These are phyloP conservation scores for Irpex sp. DNA, from an alignment of 1,284 basidiomycete species.

Conservation along the genomic window DNA sequence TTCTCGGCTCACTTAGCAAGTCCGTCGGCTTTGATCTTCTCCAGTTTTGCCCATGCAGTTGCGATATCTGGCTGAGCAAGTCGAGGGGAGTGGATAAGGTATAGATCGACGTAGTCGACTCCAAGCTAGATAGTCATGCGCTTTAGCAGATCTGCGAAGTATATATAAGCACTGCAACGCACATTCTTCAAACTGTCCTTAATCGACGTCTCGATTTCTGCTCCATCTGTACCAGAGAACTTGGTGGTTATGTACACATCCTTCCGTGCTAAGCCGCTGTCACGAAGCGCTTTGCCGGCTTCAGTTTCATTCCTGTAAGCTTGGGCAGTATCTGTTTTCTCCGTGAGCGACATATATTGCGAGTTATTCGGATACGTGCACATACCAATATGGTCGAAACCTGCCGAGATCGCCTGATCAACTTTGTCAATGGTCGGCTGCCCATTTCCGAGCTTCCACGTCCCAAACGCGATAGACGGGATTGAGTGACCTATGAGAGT, in stretches of 20 bases:
- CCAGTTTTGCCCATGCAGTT: constrained; percentile 63
- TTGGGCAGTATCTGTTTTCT: constrained; percentile 27
- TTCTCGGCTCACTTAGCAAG: constrained; percentile 44
- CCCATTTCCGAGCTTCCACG: constrained; percentile 44
- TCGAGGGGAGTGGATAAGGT: constrained; percentile 60
- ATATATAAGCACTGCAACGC: constrained; percentile 3
- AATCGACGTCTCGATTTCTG: constrained; percentile 29
- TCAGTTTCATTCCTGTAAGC: constrained; percentile 38
- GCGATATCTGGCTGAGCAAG: constrained; percentile 44
- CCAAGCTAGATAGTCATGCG: constrained; percentile 44
- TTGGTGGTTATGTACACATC: constrained; percentile 45
- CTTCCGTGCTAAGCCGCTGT: constrained; percentile 31
- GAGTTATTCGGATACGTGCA: neutral
- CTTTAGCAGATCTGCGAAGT: neutral
- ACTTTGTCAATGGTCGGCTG: constrained; percentile 28
- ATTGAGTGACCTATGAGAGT: constrained; percentile 36
- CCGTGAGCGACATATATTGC: neutral
- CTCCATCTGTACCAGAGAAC: constrained; percentile 50
- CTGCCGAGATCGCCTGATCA: constrained; percentile 28
- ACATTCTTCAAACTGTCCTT: constrained; percentile 28
- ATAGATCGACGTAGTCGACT: constrained; percentile 68
- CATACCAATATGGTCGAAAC: constrained; percentile 29
- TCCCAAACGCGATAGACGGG: constrained; percentile 54
- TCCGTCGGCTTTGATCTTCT: constrained; percentile 59
- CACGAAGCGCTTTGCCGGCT: constrained; percentile 33